phyloP scores from a whole-genome alignment of 306 rosid species.

The Fragaria nilgerrensis region DNA sequence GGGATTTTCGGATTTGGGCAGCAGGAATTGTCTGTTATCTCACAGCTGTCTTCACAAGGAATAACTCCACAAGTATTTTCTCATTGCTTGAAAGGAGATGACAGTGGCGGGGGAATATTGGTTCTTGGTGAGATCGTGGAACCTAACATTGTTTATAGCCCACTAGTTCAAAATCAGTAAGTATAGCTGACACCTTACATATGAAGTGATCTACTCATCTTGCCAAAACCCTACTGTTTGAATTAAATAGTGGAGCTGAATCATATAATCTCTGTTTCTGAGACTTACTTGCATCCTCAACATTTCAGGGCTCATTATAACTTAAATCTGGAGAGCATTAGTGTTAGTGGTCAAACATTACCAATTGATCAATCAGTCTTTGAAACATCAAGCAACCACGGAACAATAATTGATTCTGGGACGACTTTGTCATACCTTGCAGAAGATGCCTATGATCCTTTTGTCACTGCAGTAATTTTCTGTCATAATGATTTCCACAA shows the following conservation, averaged over 20 bases:
- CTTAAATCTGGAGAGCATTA: slow-evolving; percentile 64
- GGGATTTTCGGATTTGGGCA: slow-evolving; percentile 83
- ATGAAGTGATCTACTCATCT: not conserved
- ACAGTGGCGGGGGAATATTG: slow-evolving; percentile 65
- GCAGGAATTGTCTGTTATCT: slow-evolving; percentile 59
- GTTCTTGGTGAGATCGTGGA: slow-evolving; percentile 79
- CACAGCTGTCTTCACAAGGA: slow-evolving; percentile 75
- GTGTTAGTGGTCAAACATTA: slow-evolving; percentile 57
- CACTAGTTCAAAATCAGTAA: slow-evolving; percentile 73
- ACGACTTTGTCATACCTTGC: slow-evolving; percentile 79
- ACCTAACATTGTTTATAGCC: slow-evolving; percentile 62
- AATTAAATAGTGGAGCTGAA: not conserved
- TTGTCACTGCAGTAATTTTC: slow-evolving; percentile 60
- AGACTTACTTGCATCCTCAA: slow-evolving; percentile 12
- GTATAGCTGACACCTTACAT: slow-evolving; percentile 24
- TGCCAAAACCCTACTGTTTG: not conserved
- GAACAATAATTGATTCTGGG: slow-evolving; percentile 77
- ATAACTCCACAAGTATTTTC: slow-evolving; percentile 65
- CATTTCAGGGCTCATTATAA: slow-evolving; percentile 83
- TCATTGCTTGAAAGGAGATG: slow-evolving; percentile 72
- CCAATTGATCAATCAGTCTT: slow-evolving; percentile 54
- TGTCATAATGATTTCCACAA: slow-evolving; percentile 4
- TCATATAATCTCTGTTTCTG: slow-evolving; percentile 10
- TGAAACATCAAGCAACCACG: slow-evolving; percentile 54
- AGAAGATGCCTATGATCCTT: slow-evolving; percentile 63